These are phyloP conservation scores for Candolleomyces eurysporus DNA, from an alignment of 768 basidiomycete species.

Conservation along the genomic window DNA sequence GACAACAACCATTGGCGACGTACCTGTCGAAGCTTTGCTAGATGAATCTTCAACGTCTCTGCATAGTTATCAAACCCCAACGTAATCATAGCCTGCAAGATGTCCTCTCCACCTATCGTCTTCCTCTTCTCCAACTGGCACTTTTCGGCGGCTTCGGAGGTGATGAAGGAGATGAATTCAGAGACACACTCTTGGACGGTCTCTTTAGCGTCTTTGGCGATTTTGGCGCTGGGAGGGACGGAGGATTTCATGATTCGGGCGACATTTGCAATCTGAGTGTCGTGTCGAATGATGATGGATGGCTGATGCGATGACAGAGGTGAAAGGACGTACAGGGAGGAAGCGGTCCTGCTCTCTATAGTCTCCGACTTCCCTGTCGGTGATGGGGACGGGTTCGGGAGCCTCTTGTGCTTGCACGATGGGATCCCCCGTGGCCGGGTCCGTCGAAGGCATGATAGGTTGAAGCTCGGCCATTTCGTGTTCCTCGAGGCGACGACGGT, in stretches of 20 bases:
- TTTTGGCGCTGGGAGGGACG: slow-evolving; percentile 88
- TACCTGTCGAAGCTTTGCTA: slow-evolving; percentile 87
- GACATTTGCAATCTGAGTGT: slow-evolving; percentile 89
- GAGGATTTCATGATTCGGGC: slow-evolving; percentile 94
- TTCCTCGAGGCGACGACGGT: too few relatives aligned
- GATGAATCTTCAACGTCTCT: slow-evolving; percentile 87
- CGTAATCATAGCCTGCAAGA: slow-evolving; percentile 88
- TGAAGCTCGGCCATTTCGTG: neutral
- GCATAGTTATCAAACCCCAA: slow-evolving; percentile 95
- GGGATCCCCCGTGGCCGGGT: neutral
- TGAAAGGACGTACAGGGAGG: slow-evolving; percentile 65
- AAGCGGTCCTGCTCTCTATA: slow-evolving; percentile 95
- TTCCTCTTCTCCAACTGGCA: slow-evolving; percentile 94
- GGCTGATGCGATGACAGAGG: neutral
- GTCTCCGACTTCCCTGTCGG: slow-evolving; percentile 90
- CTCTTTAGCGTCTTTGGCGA: slow-evolving; percentile 97
- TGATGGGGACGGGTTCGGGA: slow-evolving; percentile 55
- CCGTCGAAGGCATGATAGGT: slow-evolving; percentile 1
- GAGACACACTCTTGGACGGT: slow-evolving; percentile 98
- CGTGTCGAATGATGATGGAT: neutral
- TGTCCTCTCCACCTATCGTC: slow-evolving; percentile 97
- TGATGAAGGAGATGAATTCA: slow-evolving; percentile 98
- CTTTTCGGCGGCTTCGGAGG: slow-evolving; percentile 93
- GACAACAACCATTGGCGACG: too few relatives aligned
- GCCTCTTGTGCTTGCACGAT: slow-evolving; percentile 12